phyloP scores from a whole-genome alignment of 352 stramenopile species.

The Globisporangium parvum region DNA sequence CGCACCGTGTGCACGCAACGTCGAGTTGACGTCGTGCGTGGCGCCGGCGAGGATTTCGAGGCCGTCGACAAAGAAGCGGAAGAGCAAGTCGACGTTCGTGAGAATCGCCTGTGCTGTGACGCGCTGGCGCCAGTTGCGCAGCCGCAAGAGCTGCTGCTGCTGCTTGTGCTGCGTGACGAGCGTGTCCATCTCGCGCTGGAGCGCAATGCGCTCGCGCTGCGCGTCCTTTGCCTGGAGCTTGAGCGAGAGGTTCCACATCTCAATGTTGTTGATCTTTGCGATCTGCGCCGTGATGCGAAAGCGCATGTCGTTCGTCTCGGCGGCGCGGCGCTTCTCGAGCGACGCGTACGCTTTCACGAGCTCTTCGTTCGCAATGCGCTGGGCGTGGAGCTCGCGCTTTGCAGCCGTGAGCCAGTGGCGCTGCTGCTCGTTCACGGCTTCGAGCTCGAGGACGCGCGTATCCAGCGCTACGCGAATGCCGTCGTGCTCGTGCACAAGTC shows the following conservation, averaged over 20 bases:
- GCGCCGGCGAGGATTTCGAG: slow-evolving; percentile 47
- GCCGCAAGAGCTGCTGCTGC: slow-evolving; percentile 50
- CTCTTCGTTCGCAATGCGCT: slow-evolving; percentile 67
- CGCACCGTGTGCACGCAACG: slow-evolving; percentile 46
- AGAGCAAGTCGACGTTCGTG: slow-evolving; percentile 57
- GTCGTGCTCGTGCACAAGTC: slow-evolving; percentile 38
- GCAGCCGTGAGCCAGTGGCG: slow-evolving; percentile 65
- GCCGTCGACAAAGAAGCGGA: slow-evolving; percentile 63
- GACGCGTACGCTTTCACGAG: slow-evolving; percentile 53
- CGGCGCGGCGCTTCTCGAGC: slow-evolving; percentile 62
- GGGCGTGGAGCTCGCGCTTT: slow-evolving; percentile 53
- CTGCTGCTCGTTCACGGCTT: slow-evolving; percentile 37
- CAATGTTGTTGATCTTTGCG: slow-evolving; percentile 61
- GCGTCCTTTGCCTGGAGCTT: slow-evolving; percentile 64
- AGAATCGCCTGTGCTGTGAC: slow-evolving; percentile 58
- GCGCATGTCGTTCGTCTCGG: slow-evolving; percentile 75
- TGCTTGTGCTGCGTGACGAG: slow-evolving; percentile 53
- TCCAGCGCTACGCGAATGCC: slow-evolving; percentile 35
- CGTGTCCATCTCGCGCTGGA: slow-evolving; percentile 33
- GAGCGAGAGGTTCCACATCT: slow-evolving; percentile 80
- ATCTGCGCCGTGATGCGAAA: slow-evolving; percentile 67
- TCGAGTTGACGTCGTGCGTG: slow-evolving; percentile 36
- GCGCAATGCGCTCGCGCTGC: slow-evolving; percentile 39
- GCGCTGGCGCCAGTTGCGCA: slow-evolving; percentile 70
- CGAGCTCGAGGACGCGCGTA: slow-evolving; percentile 19